phyloP scores from a whole-genome alignment of 2,329 filamentous ascomycete genomes.

The Pseudopithomyces maydicus region DNA sequence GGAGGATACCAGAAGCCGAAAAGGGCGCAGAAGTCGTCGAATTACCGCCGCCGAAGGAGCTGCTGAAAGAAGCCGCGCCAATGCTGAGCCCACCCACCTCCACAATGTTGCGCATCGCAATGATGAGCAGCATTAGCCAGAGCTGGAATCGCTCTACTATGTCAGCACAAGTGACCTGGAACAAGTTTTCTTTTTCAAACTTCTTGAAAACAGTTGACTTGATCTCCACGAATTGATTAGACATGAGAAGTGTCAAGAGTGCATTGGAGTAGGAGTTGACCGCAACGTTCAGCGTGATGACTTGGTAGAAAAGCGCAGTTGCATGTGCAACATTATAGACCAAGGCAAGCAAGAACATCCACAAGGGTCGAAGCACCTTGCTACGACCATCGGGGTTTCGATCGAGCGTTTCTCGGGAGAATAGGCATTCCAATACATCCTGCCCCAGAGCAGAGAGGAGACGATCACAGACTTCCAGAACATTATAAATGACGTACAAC shows the following conservation, averaged over 20 bases:
- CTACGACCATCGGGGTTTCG: slow-evolving; percentile 86
- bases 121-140: slow-evolving; percentile 96
- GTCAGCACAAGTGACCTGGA: slow-evolving; percentile 94
- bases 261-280: slow-evolving; percentile 99
- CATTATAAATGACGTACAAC: slow-evolving; percentile 98
- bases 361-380: slow-evolving; percentile 85
- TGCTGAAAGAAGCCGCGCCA: slow-evolving; percentile 33
- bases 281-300: slow-evolving; percentile 95
- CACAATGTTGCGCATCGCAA: slow-evolving; percentile 93
- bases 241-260: slow-evolving; percentile 86
- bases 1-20: slow-evolving; percentile 76
- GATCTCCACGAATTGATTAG: slow-evolving; percentile 98
- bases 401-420: slow-evolving; percentile 90
- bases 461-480: slow-evolving; percentile 89
- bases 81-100: slow-evolving; percentile 85
- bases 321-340: slow-evolving; percentile 88
- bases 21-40: slow-evolving; percentile 57
- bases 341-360: slow-evolving; percentile 87
- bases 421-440: slow-evolving; percentile 93
- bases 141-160: slow-evolving; percentile 97
- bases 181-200: slow-evolving; percentile 96
- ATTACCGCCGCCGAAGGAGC: slow-evolving; percentile 47
- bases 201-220: slow-evolving; percentile 99
- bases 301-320: slow-evolving; percentile 90
- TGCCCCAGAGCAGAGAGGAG: slow-evolving; percentile 90